Evolutionary conservation across 2,329 filamentous ascomycete species (phyloP), one percentile per base, ranked within the genome.

Genomic region (Trichoderma afroharzianum): DNA sequence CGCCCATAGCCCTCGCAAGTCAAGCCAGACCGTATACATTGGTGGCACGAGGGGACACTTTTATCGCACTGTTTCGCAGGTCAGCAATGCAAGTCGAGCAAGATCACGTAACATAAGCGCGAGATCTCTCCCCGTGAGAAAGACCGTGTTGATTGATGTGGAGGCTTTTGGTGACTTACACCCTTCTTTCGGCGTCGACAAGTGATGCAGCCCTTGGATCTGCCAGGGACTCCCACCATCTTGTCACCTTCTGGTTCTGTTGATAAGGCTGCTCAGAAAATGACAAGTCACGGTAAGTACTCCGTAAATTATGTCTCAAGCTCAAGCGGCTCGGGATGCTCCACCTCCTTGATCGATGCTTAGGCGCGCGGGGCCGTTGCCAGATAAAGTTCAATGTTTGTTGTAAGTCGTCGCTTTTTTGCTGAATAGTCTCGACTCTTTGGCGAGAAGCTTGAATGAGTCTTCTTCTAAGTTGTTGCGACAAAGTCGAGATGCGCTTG

Each of bases 201-300:
- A 57, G 69, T 73, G 53, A 63, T 36, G 58, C 72, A 73, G 15
- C 72, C 72, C 39, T 73, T 73, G 30, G 69, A 71, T 62, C 72
- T 68, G 6, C 72, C 72, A 24, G 72, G 72, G n/a, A 73, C 72
- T 50, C 72, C 72, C 55, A 73, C 72, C 72, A 73, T 73, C 53
- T 66, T 71, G 18, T 61, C 39, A 24, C 30, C 7, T 14, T 62
- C 24, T 6, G 12, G 21, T 14, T 21, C 63, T 32, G 14, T 50
- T 32, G 39, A 9, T 9, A 28, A 32, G 6, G 4, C 28, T 6
- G 18, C 39, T 28, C 11, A 32, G 18, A 9, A 33, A 32, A 21
- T 21, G 59, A 28, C 2, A 15, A n/a, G 43, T 24, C 15, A 50
- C 32, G n/a, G 21, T 21, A 61, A 28, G 58, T 6, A 36, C 24